Evolutionary conservation across 345 rosid species (phyloP), one percentile per base, ranked within the genome.

Genomic region (Hibiscus tridactylites): DNA sequence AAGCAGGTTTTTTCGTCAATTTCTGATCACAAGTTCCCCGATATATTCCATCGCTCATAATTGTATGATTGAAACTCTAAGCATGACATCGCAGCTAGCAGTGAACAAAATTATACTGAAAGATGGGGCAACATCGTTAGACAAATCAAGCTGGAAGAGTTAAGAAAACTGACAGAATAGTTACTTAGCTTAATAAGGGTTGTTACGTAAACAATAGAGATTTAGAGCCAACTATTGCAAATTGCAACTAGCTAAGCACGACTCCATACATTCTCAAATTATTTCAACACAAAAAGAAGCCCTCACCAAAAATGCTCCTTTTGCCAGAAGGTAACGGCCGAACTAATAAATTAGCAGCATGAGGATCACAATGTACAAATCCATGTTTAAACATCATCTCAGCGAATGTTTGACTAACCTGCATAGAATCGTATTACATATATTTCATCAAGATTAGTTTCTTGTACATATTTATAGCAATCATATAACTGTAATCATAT

Each of bases 311-410:
- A 70, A 90, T 77, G 78, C 82, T 82, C 75, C 60, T 71, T 80
- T 77, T 83, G 21, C 88, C 82, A 60, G 83, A 85, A 78, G 97
- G 96, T 75, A 87, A 67, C 66, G 94, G 90, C 62, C 97, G 93
- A 77, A 94, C 85, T 10, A 94, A 82, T 85, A 94, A 75, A 80
- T 94, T 94, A 61, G 98, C 96, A 70, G 96, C 97, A 76, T 94
- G 98, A n/a, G 98, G 98, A 42, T 94, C 98, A 80, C 98, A 94
- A 72, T 94, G 98, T 78, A 91, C 96, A 78, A 94, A 94, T 15
- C 97, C 98, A 77, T 94, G 97, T 79, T 84, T 94, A 77, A 91
- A 94, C 85, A 90, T 94, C 98, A 94, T 94, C 80, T 94, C 97
- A 61, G 96, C 93, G 84, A 94, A 94, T 59, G 87, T 79, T 75